These are phyloP conservation scores for Fraxinus albicans DNA, from an alignment of 305 asterid species.

Conservation along the genomic window DNA sequence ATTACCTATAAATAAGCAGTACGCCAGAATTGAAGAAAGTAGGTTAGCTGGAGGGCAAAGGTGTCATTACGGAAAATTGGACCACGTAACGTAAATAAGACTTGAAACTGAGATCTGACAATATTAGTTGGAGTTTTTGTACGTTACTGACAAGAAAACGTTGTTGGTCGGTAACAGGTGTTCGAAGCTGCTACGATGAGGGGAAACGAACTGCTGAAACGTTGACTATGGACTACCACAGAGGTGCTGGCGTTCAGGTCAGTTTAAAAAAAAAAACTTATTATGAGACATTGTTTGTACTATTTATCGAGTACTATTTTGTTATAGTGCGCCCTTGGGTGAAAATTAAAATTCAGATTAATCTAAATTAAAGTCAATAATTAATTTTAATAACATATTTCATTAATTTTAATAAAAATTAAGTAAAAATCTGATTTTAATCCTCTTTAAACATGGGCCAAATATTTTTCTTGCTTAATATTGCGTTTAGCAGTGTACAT, in stretches of 20 bases:
- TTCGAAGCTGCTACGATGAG: conserved; percentile 96
- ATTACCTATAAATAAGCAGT: not conserved
- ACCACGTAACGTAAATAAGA: not conserved
- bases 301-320: not conserved
- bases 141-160: conserved; percentile 23
- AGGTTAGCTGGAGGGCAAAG: not conserved
- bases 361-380: too few species aligned
- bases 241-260: conserved; percentile 96
- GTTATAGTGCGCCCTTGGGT: not conserved
- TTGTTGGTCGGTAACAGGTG: conserved; percentile 59
- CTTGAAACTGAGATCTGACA: not conserved
- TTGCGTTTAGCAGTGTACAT: not conserved
- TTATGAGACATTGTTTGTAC: not conserved
- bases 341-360: too few species aligned
- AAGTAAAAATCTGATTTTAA: not conserved
- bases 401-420: too few species aligned
- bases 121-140: not conserved
- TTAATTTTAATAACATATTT: too few species aligned
- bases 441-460: too few species aligned
- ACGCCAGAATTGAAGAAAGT: not conserved
- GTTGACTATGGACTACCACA: conserved; percentile 96
- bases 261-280: not conserved
- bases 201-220: conserved; percentile 98
- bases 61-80: not conserved
- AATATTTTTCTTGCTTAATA: not conserved